Evolutionary conservation across 257 asterid genomes (phyloP).

Genomic region (Fraxinus quadrangulata): DNA sequence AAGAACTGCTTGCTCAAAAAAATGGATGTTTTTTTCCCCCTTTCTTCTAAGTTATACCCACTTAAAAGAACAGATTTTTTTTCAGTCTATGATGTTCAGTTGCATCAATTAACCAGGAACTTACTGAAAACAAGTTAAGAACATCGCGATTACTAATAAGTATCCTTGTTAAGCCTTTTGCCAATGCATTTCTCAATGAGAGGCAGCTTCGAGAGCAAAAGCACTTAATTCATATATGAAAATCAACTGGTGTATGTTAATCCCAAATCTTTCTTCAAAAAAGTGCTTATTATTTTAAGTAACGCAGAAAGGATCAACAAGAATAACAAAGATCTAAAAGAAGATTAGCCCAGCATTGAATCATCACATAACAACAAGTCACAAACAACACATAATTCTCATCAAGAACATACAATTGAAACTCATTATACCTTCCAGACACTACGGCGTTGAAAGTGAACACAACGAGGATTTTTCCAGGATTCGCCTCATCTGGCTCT

Average conservation of each 20-base stretch:
- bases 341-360: neutral
- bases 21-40: too few species aligned
- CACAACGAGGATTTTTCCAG: conserved; percentile 73
- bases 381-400: neutral
- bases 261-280: neutral
- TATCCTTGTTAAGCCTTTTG: neutral
- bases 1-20: neutral
- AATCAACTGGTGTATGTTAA: neutral
- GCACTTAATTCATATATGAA: neutral
- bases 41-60: neutral
- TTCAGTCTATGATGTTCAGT: neutral
- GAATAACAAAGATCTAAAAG: neutral
- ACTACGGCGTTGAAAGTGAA: conserved; percentile 49
- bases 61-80: neutral
- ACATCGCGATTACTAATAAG: neutral
- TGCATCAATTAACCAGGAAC: neutral
- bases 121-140: neutral
- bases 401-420: neutral
- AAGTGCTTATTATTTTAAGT: neutral
- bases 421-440: conserved; percentile 47
- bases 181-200: neutral
- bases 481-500: conserved; percentile 81
- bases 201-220: neutral
- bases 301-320: too few species aligned
- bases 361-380: neutral